Percentiles rank a stretch among this genome's conserved stretches.
phyloP scores from a whole-genome alignment of 192 early-diverging fungal genomes.

The Backusella australiensis region DNA sequence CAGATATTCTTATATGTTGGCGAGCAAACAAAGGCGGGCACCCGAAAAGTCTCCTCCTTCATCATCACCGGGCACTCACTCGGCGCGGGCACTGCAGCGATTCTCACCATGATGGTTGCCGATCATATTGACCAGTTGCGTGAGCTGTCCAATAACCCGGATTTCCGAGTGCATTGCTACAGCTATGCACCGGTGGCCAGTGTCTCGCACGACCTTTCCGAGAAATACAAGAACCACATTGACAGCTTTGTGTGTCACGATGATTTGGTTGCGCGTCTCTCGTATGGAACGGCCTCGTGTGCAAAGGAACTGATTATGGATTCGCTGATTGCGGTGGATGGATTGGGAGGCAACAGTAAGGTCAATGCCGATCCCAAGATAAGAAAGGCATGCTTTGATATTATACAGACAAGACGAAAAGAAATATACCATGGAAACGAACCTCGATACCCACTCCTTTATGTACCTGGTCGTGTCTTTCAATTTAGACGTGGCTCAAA shows the following conservation, averaged over 20 bases:
- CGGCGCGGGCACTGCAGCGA: conserved; percentile 62
- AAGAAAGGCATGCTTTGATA: conserved; percentile 32
- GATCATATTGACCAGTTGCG: conserved; percentile 43
- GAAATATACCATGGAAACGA: conserved; percentile 31
- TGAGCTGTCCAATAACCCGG: conserved; percentile 37
- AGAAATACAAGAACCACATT: conserved; percentile 54
- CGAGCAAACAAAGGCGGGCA: conserved; percentile 25
- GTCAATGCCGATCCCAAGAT: conserved; percentile 29
- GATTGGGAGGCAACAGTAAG: conserved; percentile 25
- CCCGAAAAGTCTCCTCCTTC: conserved; percentile 38
- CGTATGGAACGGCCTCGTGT: conserved; percentile 62
- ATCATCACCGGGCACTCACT: conserved; percentile 69
- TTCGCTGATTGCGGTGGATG: conserved; percentile 40
- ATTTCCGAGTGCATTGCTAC: conserved; percentile 47
- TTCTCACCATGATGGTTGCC: conserved; percentile 63
- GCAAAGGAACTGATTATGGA: conserved; percentile 60
- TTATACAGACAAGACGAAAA: conserved; percentile 27
- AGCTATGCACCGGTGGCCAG: conserved; percentile 58
- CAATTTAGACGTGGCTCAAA: conserved; percentile 27
- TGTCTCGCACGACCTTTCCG: conserved; percentile 49
- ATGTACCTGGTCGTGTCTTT: conserved; percentile 33
- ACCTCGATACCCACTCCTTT: conserved; percentile 31
- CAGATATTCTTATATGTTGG: conserved; percentile 48
- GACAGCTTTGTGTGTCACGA: conserved; percentile 60
- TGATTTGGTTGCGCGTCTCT: conserved; percentile 61